Percentiles rank a stretch among this genome's conserved stretches.
Evolutionary conservation across 106 monocot species (phyloP).

Genomic region (Acanthochlamys bracteata): DNA sequence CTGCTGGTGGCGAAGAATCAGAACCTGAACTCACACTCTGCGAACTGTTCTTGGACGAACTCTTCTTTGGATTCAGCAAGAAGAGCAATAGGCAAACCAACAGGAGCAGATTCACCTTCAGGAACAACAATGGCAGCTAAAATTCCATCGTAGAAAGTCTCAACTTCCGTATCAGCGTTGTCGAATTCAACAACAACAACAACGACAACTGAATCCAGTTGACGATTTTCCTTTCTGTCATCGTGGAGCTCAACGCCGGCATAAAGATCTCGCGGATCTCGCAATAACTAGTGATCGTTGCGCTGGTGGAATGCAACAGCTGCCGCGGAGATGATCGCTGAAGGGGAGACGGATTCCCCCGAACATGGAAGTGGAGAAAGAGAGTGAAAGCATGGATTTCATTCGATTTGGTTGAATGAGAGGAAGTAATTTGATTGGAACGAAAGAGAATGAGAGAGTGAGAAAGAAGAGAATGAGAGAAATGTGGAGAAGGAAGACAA

Average conservation of each 20-base stretch:
- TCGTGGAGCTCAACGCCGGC: slow-evolving; percentile 98
- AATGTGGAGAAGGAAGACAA: neutral
- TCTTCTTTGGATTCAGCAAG: slow-evolving; percentile 93
- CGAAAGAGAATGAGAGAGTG: neutral
- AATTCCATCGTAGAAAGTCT: slow-evolving; percentile 97
- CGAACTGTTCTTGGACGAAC: neutral
- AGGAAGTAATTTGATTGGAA: neutral
- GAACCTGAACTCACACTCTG: neutral
- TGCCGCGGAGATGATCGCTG: neutral
- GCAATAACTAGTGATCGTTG: slow-evolving; percentile 17
- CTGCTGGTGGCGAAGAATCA: slow-evolving; percentile 10
- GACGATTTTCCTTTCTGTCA: slow-evolving; percentile 99
- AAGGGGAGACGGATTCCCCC: neutral
- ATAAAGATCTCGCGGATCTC: slow-evolving; percentile 99
- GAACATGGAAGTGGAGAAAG: neutral
- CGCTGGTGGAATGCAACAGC: neutral
- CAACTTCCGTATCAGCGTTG: slow-evolving; percentile 99
- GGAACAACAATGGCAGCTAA: slow-evolving; percentile 93
- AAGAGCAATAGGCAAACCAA: slow-evolving; percentile 87
- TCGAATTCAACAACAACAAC: slow-evolving; percentile 97
- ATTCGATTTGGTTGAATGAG: neutral
- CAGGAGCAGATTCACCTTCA: slow-evolving; percentile 74
- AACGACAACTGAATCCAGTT: slow-evolving; percentile 92
- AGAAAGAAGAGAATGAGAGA: neutral
- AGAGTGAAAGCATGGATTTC: neutral